These are phyloP conservation scores for Geosmithia putterillii DNA, from an alignment of 2,329 filamentous ascomycete genomes.

Conservation along the genomic window DNA sequence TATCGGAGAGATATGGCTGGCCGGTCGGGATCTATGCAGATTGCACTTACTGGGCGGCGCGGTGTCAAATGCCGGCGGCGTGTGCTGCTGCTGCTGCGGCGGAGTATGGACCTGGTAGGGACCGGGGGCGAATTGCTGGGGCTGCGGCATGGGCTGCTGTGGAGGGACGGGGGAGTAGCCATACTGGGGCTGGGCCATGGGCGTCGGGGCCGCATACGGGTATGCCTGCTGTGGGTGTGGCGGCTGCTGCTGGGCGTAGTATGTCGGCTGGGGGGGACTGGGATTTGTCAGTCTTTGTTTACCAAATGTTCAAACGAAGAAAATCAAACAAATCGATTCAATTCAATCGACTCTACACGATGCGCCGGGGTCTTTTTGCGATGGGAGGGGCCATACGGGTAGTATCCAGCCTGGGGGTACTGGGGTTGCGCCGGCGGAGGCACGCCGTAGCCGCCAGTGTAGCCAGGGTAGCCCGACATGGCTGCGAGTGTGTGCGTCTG, in stretches of 20 bases:
- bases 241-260: conserved; percentile 24
- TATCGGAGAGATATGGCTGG: no score
- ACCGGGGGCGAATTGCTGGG: no score
- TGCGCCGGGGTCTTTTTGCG: no score
- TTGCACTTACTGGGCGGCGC: no score
- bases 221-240: conserved; percentile 24
- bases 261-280: conserved; percentile 25
- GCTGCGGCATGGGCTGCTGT: no score
- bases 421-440: conserved; percentile 22
- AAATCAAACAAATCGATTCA: no score
- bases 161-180: not conserved
- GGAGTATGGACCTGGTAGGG: not conserved
- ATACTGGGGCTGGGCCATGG: conserved; percentile 3
- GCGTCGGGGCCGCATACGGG: no score
- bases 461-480: conserved; percentile 54
- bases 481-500: conserved; percentile 1
- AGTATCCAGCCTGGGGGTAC: conserved; percentile 28
- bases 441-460: conserved; percentile 32
- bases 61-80: not conserved
- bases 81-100: not conserved
- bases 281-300: conserved; percentile 9
- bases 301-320: no score
- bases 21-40: no score
- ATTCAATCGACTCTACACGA: no score
- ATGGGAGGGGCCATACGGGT: conserved; percentile 30